phyloP scores from a whole-genome alignment of 108 stramenopile species.

The Bacterosira constricta region DNA sequence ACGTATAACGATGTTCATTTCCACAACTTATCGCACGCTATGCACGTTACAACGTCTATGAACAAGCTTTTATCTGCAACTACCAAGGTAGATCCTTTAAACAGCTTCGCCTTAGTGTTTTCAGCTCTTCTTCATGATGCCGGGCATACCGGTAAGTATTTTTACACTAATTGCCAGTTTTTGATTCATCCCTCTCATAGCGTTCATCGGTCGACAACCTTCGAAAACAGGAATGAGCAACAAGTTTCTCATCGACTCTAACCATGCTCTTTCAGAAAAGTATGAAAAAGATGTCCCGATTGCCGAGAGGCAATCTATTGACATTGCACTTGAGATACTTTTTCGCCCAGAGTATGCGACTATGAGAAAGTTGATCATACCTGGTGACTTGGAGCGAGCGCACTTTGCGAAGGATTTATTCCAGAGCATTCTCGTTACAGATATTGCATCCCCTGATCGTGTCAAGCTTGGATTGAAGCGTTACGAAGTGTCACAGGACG shows the following conservation, averaged over 20 bases:
- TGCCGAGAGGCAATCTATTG: conserved; percentile 47
- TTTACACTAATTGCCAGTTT: too few species aligned
- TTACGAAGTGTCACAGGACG: conserved; percentile 14
- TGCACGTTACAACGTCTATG: conserved; percentile 32
- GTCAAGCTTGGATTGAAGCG: conserved; percentile 27
- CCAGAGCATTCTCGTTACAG: conserved; percentile 34
- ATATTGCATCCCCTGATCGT: conserved; percentile 38
- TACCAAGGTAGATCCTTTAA: conserved; percentile 25
- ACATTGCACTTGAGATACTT: conserved; percentile 45
- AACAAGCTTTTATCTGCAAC: conserved; percentile 39
- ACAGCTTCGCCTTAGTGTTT: conserved; percentile 46
- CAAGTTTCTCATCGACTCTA: conserved; percentile 18
- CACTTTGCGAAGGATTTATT: conserved; percentile 34
- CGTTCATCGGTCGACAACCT: not conserved
- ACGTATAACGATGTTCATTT: conserved; percentile 24
- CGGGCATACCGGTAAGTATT: conserved; percentile 50
- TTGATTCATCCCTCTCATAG: not conserved
- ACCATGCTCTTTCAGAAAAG: conserved; percentile 19
- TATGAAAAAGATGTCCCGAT: conserved; percentile 18
- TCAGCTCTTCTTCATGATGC: conserved; percentile 56
- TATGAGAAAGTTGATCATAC: conserved; percentile 25
- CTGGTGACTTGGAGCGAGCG: conserved; percentile 14
- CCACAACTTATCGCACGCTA: conserved; percentile 32
- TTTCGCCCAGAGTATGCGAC: conserved; percentile 11
- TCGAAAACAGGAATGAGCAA: conserved; percentile 26